Evolutionary conservation across 2,329 filamentous ascomycete genomes (phyloP), one percentile per base, ranked within the genome.

Genomic region (Diaporthe caulivora): DNA sequence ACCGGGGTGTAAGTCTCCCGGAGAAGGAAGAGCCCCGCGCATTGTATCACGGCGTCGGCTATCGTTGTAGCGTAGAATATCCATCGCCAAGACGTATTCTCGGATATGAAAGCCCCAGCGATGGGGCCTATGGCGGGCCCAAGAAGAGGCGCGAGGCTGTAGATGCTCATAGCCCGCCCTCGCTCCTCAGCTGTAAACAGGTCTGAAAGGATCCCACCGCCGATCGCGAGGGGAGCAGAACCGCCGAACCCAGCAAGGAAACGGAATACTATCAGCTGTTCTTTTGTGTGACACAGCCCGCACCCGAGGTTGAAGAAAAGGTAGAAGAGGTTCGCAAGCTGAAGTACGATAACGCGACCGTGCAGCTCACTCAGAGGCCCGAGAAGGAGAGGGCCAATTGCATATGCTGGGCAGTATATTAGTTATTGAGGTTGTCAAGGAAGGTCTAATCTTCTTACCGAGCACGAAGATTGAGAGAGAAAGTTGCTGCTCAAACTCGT

Each of bases 41-140:
- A 74, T 79, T 93, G 91, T 67, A 94, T 88, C 17, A 89, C 73
- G 1, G 86, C 92, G 72, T 91, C 90, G 13, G 83, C 82, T 72
- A 94, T 92, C 1, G 90, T 89, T 0, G 91, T 92, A 0, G 90
- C 86, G 82, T 89, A 93, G 83, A 94, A 95, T 10, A 90, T 89
- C 93, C 93, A 95, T 51, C 92, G 87, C 93, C 93, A 95, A 1
- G 87, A 90, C 10, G 88, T 90, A 79, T 88, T 85, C 77, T 92
- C 82, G 1, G 90, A 85, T 58, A 93, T 91, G 80, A 91, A 93
- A 0, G 90, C 91, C 24, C 92, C 92, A 1, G 88, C 89, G 70
- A 93, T 89, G 1, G 92, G 92, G 0, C 92, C 92, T 5, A 93
- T 82, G 1, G 91, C 90, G 1, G 92, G 91, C 0, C 91, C 92